Base-by-base conservation (phyloP, 2,329 filamentous ascomycete genomes). In the Aspergillus tanneri region DNA sequence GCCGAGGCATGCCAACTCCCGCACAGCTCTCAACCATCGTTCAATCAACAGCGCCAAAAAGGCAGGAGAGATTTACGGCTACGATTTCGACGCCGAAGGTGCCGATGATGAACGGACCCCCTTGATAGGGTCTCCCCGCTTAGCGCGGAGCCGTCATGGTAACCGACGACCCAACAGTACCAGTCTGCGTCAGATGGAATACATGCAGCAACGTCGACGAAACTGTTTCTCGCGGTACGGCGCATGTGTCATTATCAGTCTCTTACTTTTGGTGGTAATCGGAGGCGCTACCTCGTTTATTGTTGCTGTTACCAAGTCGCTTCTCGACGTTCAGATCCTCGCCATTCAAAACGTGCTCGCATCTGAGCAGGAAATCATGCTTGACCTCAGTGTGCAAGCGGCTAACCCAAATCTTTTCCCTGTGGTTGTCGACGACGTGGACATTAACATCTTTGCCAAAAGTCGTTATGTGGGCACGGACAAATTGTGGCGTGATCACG, bases 371-470 rank as follows among this genome's bases (percentile, higher is more conserved):
- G 91, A 97, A 66, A 80, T 99, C 34, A 96, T 99, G 83, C 81
- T 97, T 61, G 92, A 99, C 68, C 74, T 99, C 40, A 83, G 88
- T 16, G 89, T 99, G 50, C 83, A 83, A 57, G 93, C 92, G 0
- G 79, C 92, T 59, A 99, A 99, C 65, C 91, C 92, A 1, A 99
- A 97, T 59, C 84, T 96, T 32, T 87, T 97, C 30, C 84, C 90
- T 2, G 87, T 99, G 34, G 87, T 87, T 2, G 83, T 99, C 28
- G 85, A 88, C 54, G 85, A 91, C 38, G 86, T 95, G 64, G 90
- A 97, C 65, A 78, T 97, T 48, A 90, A 95, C 62, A 81, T 99
- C 24, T 97, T 97, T 69, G 93, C 93, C 23, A 96, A 95, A 70
- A 96, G 90, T 50, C 89, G 88, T 51, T 88, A 92, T 64, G 87